Evolutionary conservation across 306 rosid species (phyloP), one percentile per base, ranked within the genome.

Genomic region (Castanea crenata): DNA sequence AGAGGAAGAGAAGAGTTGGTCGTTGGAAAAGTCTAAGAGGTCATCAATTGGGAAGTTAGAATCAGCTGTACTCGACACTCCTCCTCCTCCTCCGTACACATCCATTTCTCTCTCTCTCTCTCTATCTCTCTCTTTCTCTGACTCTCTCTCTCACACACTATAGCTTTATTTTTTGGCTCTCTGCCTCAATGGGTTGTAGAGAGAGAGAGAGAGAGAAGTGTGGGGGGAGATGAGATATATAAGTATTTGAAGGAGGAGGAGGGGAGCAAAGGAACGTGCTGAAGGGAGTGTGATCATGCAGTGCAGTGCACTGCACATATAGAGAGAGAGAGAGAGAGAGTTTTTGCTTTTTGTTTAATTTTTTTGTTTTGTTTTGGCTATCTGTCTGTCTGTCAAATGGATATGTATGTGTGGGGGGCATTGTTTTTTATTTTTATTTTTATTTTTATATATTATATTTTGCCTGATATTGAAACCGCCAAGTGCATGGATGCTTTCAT

Each of bases 181-280:
- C 5, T 49, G 54, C 54, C 54, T 49, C 54, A 13, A 13, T 11
- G 69, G 20, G 49, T 46, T 7, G n/a, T 12, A 19, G 65, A 6
- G 49, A 79, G 82, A 41, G 38, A 72, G 81, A 70, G 76, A 59
- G 56, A n/a, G 41, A 56, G 8, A 35, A 23, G 67, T 32, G 49
- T 4, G 25, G 21, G 16, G 16, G 31, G 27, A 71, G 25, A 13
- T 14, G 61, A 63, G 69, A 65, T 78, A 63, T n/a, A 61, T 73
- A 34, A 32, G 52, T 52, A 55, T 55, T 31, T 34, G 61, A 35
- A 41, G 46, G 46, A 41, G 46, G 29, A 77, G 44, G 85, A 14
- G 44, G 81, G 85, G 82, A 54, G 86, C 89, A 82, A 84, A 29
- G 74, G 79, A 79, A 82, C 86, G 89, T 83, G 85, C 61, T 41